Percentiles rank a stretch among this genome's conserved stretches.
Evolutionary conservation across 768 basidiomycete species (phyloP).

Genomic region (Asterophora parasitica): DNA sequence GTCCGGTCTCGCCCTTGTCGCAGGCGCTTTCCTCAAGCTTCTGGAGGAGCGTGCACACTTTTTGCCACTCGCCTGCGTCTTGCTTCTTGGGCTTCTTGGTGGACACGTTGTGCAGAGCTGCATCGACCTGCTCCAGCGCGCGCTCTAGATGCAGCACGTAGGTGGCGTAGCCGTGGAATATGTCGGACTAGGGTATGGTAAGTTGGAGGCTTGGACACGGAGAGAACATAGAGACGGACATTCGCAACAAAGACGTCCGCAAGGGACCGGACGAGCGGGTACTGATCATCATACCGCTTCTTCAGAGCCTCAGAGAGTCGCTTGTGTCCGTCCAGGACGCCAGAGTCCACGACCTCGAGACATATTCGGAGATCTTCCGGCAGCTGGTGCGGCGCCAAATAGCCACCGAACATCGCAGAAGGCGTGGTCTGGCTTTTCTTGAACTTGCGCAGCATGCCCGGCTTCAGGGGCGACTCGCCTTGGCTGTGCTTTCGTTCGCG

Average conservation of each 20-base stretch:
- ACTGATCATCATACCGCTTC: conserved; percentile 94
- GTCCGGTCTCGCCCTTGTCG: conserved; percentile 88
- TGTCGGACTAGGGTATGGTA: conserved; percentile 63
- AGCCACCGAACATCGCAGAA: conserved; percentile 43
- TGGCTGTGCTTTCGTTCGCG: conserved; percentile 51
- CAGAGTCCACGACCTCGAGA: conserved; percentile 79
- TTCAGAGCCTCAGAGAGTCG: conserved; percentile 78
- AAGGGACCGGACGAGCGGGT: conserved; percentile 85
- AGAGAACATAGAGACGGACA: conserved; percentile 46
- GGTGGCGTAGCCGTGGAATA: conserved; percentile 89
- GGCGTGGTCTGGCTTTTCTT: conserved; percentile 58
- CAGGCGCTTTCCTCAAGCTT: conserved; percentile 74
- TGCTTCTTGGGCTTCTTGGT: conserved; percentile 81
- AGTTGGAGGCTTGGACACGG: conserved; percentile 1
- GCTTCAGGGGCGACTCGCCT: conserved; percentile 32
- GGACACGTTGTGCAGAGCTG: conserved; percentile 59
- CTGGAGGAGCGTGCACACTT: conserved; percentile 68
- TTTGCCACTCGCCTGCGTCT: conserved; percentile 73
- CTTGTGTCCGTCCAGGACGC: conserved; percentile 87
- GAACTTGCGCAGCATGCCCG: conserved; percentile 63
- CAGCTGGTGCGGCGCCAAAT: conserved; percentile 70
- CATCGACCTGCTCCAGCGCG: conserved; percentile 84
- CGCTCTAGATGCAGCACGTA: conserved; percentile 94
- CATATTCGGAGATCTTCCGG: conserved; percentile 86
- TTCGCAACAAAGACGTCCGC: conserved; percentile 96